A percentile compares a stretch with the other conserved stretches of the same genome.
These are phyloP conservation scores for Panaeolus cyanescens DNA, from an alignment of 768 basidiomycete genomes.

Conservation along the genomic window DNA sequence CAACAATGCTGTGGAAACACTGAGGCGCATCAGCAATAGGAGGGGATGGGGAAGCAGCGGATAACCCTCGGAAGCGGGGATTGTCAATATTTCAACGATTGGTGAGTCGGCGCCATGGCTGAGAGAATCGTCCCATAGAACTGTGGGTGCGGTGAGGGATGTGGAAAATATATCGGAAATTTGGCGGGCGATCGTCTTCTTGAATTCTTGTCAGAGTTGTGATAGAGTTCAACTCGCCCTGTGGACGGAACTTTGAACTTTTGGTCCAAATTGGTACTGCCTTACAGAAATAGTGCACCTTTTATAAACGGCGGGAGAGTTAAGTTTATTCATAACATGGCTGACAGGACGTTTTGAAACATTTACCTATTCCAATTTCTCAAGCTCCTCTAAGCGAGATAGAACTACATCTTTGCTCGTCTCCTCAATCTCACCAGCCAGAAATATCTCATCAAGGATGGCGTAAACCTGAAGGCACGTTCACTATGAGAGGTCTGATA, in stretches of 20 bases:
- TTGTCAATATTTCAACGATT: background rate
- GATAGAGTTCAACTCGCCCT: background rate
- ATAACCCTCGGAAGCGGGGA: background rate
- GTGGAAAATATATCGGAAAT: constrained; percentile 18
- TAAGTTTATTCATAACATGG: background rate
- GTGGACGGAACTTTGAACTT: background rate
- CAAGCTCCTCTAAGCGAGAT: constrained; percentile 85
- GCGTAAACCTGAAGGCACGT: constrained; percentile 77
- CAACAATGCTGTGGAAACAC: background rate
- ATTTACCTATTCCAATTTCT: constrained; percentile 78
- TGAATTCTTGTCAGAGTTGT: background rate
- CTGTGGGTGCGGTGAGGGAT: constrained; percentile 5
- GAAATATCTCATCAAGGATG: constrained; percentile 96
- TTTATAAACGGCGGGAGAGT: background rate
- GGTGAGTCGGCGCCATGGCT: background rate
- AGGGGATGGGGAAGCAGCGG: background rate
- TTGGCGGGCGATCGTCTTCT: constrained; percentile 14
- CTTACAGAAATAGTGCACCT: background rate
- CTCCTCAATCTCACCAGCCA: constrained; percentile 98
- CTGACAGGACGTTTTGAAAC: background rate
- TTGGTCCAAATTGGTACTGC: background rate
- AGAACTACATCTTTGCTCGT: constrained; percentile 97
- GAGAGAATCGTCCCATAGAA: background rate
- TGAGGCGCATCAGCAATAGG: background rate
- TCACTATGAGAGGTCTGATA: background rate